Base-by-base conservation (phyloP, 78 protist genomes). In the Dictyostelium purpureum region DNA sequence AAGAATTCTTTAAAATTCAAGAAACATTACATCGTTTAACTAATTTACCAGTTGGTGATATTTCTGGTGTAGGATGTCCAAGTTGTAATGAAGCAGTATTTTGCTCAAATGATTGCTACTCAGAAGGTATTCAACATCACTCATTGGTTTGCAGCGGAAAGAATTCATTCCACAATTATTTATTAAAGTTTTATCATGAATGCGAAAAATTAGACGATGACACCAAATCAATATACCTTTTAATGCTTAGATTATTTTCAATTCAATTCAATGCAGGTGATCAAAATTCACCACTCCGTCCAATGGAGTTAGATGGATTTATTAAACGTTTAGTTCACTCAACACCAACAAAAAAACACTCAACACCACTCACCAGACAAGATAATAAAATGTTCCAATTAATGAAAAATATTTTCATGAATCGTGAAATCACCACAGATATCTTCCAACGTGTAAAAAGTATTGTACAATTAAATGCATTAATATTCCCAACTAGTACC, bases 21-120 rank as follows among this genome's bases (percentile, higher is more conserved):
- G 79, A 85, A 4, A 85, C 82, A 4, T 19, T 85, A 19, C 6
- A 31, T n/a, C 40, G 65, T 18, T 73, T 85, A 82, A 85, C 92
- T 18, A 66, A 77, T 56, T 73, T 85, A 35, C 80, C 80, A 33
- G 37, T 71, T 14, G 90, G 90, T 52, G 33, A 35, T n/a, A 85
- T 59, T 2, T n/a, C 31, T 12, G 65, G 74, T 16, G 33, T 35
- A 11, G 31, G 57, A 6, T 85, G 92, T 33, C 51, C 74, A 24
- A 31, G 43, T 19, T 85, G 92, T 65, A 52, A 85, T n/a, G 26
- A 33, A n/a, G 71, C 69, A 1, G 1, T 45, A 33, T 85, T 47
- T 31, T 85, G 92, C 42, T 70, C 80, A 19, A 10, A 33, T 4
- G 79, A 70, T 12, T 85, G 92, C 26, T 49, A 59, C 26, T 11